phyloP scores from a whole-genome alignment of 2,329 filamentous ascomycete genomes.

The Harringtonia aguacate region DNA sequence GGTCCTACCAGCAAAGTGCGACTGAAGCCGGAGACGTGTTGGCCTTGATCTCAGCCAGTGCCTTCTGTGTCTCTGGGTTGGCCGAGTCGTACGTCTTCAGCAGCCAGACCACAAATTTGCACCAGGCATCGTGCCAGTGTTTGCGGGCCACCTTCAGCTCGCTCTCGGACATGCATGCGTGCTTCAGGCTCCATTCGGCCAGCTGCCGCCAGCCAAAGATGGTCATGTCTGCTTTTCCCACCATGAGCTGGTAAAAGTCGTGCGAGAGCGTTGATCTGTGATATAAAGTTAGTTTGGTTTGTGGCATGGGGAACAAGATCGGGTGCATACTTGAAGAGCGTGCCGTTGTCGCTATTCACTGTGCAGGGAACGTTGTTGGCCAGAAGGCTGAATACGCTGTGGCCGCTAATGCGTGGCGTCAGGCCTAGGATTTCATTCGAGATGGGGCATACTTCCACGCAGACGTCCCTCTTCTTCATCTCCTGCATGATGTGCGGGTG shows the following conservation, averaged over 20 bases:
- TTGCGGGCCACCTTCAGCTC: conserved; percentile 33
- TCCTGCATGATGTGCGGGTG: conserved; percentile 56
- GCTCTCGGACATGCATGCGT: conserved; percentile 39
- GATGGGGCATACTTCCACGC: conserved; percentile 67
- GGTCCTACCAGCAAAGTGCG: no score
- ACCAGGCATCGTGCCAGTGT: conserved; percentile 47
- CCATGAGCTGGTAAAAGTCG: conserved; percentile 68
- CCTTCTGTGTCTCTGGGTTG: background rate
- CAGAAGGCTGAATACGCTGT: conserved; percentile 56
- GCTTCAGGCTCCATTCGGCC: conserved; percentile 50
- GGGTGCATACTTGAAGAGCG: conserved; percentile 48
- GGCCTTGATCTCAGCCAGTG: background rate
- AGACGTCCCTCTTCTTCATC: conserved; percentile 54
- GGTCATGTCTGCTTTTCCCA: conserved; percentile 55
- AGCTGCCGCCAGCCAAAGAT: conserved; percentile 64
- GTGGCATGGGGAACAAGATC: background rate
- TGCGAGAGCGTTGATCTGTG: conserved; percentile 64
- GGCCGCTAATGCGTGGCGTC: conserved; percentile 52
- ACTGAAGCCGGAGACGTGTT: no score
- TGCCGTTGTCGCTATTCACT: conserved; percentile 65
- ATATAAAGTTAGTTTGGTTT: conserved; percentile 53
- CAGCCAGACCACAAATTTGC: conserved; percentile 43
- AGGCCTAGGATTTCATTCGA: conserved; percentile 68
- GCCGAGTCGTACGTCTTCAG: conserved; percentile 26
- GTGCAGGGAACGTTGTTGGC: conserved; percentile 67